Evolutionary conservation across 2,329 filamentous ascomycete species (phyloP).

Genomic region (Phyllosticta citribraziliensis): DNA sequence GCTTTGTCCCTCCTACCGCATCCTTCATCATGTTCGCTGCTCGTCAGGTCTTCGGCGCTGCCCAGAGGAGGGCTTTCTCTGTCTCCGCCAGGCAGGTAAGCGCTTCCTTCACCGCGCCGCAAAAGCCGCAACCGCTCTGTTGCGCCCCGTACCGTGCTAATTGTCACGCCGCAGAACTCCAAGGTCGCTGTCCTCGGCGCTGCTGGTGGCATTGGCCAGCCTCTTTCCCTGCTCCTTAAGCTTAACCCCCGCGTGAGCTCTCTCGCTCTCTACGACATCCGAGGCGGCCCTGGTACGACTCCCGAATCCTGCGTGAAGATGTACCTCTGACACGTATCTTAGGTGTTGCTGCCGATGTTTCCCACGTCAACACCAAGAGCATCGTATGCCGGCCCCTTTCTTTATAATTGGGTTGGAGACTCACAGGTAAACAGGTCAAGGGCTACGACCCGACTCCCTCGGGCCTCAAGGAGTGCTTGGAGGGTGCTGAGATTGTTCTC

Average conservation of each 20-base stretch:
- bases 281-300: constrained; percentile 75
- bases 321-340: neutral
- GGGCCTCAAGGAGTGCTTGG: constrained; percentile 69
- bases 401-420: neutral
- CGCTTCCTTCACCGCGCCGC: constrained; percentile 10
- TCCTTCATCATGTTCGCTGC: constrained; percentile 60
- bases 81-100: constrained; percentile 42
- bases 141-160: neutral
- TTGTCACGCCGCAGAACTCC: constrained; percentile 56
- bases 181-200: constrained; percentile 98
- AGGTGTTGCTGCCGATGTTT: constrained; percentile 97
- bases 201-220: constrained; percentile 95
- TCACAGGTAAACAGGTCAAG: constrained; percentile 48
- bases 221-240: constrained; percentile 95
- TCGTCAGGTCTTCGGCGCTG: constrained; percentile 41
- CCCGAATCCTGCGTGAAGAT: neutral
- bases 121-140: constrained; percentile 6
- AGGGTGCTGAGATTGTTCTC: constrained; percentile 85
- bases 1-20: constrained; percentile 15
- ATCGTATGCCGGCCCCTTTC: constrained; percentile 33
- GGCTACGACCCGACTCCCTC: constrained; percentile 72
- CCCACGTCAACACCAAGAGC: constrained; percentile 99
- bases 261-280: constrained; percentile 96
- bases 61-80: constrained; percentile 44
- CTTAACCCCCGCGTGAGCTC: constrained; percentile 90